Conservation (phyloP, 305 asterid genomes). For the Fraxinus paxiana region DNA sequence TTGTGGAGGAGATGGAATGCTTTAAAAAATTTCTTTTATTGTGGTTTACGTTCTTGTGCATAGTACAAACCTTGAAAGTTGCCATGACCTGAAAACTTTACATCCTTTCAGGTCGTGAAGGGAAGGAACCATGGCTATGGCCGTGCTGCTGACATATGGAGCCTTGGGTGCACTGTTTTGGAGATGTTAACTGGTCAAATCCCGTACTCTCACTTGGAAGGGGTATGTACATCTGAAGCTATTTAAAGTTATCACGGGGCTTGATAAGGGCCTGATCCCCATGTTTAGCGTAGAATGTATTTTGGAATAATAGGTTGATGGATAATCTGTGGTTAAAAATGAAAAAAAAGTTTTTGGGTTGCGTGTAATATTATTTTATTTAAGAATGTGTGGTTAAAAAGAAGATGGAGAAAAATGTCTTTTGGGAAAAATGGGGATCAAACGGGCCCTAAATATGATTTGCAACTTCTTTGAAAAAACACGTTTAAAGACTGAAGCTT, state of each 20-base stretch:
- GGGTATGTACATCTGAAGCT: conserved; percentile 42
- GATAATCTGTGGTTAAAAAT: too few relatives aligned
- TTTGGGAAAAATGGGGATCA: too few relatives aligned
- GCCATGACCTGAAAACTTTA: conserved; percentile 20
- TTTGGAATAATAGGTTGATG: too few relatives aligned
- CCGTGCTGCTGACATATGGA: conserved; percentile 89
- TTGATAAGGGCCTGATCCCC: not conserved
- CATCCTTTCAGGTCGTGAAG: conserved; percentile 65
- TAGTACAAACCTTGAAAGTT: not conserved
- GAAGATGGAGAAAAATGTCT: too few relatives aligned
- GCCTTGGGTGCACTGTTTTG: conserved; percentile 94
- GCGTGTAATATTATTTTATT: too few relatives aligned
- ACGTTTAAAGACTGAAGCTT: not conserved
- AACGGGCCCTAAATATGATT: not conserved
- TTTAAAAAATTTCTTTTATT: not conserved
- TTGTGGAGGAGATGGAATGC: not conserved
- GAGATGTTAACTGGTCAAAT: conserved; percentile 87
- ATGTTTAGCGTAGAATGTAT: too few relatives aligned
- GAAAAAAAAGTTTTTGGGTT: too few relatives aligned
- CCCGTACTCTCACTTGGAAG: conserved; percentile 82
- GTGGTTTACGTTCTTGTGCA: not conserved
- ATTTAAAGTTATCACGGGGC: not conserved
- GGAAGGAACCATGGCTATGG: conserved; percentile 73
- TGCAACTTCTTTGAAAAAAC: not conserved
- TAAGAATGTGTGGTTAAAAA: too few relatives aligned